Evolutionary conservation across 805 yeast species (phyloP).

Genomic region (Sugiyamaella valdiviana): DNA sequence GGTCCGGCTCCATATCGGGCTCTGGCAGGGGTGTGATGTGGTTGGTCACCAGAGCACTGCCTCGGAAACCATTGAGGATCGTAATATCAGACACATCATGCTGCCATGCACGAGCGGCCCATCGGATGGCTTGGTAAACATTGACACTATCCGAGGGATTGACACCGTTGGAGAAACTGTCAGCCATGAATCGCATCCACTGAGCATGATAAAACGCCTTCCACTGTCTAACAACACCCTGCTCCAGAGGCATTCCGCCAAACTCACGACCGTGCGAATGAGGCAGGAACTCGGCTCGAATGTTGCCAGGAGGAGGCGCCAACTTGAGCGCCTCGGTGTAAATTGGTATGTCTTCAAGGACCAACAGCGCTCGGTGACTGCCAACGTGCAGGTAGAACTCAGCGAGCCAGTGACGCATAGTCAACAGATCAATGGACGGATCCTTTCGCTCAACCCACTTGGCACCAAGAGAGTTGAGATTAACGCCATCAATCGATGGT

Average conservation of each 20-base stretch:
- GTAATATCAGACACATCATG: constrained; percentile 6
- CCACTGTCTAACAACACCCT: constrained; percentile 8
- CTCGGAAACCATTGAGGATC: constrained; percentile 1
- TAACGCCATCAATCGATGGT: constrained; percentile 6
- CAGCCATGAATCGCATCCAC: constrained; percentile 7
- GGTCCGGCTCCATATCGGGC: constrained; percentile 1
- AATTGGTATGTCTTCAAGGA: constrained; percentile 6
- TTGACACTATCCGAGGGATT: constrained; percentile 8
- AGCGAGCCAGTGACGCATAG: constrained; percentile 12
- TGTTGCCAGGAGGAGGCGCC: constrained; percentile 9
- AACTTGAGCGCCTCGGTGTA: constrained; percentile 9
- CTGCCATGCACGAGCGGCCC: constrained; percentile 10
- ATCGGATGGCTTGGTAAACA: constrained; percentile 7
- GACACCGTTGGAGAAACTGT: neutral
- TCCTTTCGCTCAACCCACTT: constrained; percentile 5
- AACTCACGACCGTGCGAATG: constrained; percentile 5
- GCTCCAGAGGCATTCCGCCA: constrained; percentile 11
- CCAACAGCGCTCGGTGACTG: constrained; percentile 2
- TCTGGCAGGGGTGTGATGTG: neutral
- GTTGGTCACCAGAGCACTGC: constrained; percentile 2
- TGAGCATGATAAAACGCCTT: constrained; percentile 9
- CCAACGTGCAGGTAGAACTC: constrained; percentile 7
- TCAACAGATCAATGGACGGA: constrained; percentile 7
- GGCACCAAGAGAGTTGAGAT: constrained; percentile 3
- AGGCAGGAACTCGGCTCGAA: constrained; percentile 10